phyloP scores from a whole-genome alignment of 2,329 filamentous ascomycete genomes.

The Xylariomycetidae sp. region DNA sequence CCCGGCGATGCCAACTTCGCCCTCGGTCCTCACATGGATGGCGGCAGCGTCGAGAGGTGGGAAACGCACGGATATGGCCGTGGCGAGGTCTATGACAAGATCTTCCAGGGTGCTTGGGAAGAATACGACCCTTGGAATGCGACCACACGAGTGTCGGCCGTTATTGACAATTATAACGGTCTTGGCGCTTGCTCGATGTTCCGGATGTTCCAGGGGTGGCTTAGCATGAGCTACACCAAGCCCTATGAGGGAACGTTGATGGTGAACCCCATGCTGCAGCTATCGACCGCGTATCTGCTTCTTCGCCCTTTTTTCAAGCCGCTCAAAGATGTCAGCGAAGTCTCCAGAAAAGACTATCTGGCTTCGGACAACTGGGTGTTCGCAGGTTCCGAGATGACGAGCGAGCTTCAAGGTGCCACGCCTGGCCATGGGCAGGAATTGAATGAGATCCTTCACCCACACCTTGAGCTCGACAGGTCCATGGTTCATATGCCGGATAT shows the following conservation, averaged over 20 bases:
- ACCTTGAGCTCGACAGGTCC: slow-evolving; percentile 59
- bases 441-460: slow-evolving; percentile 59
- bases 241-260: slow-evolving; percentile 75
- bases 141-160: slow-evolving; percentile 60
- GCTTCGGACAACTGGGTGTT: slow-evolving; percentile 58
- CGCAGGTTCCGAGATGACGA: slow-evolving; percentile 41
- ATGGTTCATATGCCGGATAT: slow-evolving; percentile 71
- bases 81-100: slow-evolving; percentile 64
- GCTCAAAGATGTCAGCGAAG: slow-evolving; percentile 32
- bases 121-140: slow-evolving; percentile 79
- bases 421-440: slow-evolving; percentile 69
- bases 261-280: slow-evolving; percentile 72
- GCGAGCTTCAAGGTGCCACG: slow-evolving; percentile 64
- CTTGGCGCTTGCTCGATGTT: slow-evolving; percentile 81
- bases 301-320: slow-evolving; percentile 78
- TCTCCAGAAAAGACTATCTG: slow-evolving; percentile 39
- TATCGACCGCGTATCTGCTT: slow-evolving; percentile 75
- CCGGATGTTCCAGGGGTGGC: slow-evolving; percentile 86
- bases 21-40: slow-evolving; percentile 69
- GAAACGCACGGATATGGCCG: slow-evolving; percentile 63
- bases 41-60: slow-evolving; percentile 72
- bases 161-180: slow-evolving; percentile 74
- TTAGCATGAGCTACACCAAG: slow-evolving; percentile 69
- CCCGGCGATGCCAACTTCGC: slow-evolving; percentile 69
- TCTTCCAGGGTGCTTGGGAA: slow-evolving; percentile 76